These are phyloP conservation scores for Cichorium intybus DNA, from an alignment of 140 eudicot genomes.

Conservation along the genomic window DNA sequence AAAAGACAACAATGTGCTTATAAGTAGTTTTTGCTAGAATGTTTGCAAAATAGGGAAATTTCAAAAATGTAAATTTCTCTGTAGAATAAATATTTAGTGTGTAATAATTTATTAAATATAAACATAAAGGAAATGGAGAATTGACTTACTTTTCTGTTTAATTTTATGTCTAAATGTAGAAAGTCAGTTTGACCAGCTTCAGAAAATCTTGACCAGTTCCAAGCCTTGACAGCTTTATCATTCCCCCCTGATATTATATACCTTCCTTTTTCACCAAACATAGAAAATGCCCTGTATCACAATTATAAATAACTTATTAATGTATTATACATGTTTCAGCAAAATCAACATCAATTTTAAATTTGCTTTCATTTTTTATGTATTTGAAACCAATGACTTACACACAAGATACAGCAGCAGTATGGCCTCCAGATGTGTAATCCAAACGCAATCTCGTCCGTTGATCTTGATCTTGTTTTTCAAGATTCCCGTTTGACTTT, in stretches of 20 bases:
- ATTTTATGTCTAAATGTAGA: conserved; percentile 52
- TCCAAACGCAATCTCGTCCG: conserved; percentile 63
- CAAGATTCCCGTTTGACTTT: conserved; percentile 37
- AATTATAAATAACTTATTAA: neutral
- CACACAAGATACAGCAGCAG: conserved; percentile 95
- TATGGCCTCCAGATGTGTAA: conserved; percentile 82
- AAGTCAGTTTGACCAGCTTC: conserved; percentile 42
- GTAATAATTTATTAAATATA: too few relatives aligned
- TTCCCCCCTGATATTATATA: conserved; percentile 87
- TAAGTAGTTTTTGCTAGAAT: neutral
- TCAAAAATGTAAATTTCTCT: neutral
- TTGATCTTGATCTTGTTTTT: conserved; percentile 35
- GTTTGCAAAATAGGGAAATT: neutral
- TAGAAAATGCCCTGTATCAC: conserved; percentile 68
- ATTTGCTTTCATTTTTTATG: too few relatives aligned
- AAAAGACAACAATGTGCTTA: neutral
- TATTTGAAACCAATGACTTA: conserved; percentile 43
- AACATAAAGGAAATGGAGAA: neutral
- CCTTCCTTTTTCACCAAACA: conserved; percentile 91
- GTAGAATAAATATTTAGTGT: too few relatives aligned
- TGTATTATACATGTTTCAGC: neutral
- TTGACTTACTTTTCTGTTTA: conserved; percentile 67
- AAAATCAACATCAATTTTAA: conserved; percentile 1
- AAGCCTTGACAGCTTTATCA: conserved; percentile 83
- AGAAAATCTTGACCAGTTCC: conserved; percentile 74